Base-by-base conservation (phyloP, 164 flowering plant species). In the Akebia trifoliata region DNA sequence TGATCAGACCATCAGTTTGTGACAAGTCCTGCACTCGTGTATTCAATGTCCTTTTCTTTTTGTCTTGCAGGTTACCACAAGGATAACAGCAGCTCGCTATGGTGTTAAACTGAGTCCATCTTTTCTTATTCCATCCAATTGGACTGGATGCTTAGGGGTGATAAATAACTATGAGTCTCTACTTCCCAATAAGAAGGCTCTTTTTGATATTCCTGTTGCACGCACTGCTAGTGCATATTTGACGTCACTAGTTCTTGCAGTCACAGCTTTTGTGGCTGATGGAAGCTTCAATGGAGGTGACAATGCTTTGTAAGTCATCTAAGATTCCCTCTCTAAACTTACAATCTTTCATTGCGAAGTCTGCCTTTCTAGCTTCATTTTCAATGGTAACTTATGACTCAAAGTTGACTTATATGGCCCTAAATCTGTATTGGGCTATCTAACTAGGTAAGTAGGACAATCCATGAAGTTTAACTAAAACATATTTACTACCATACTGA, bases 251-350 rank as follows among this genome's bases (percentile, higher is more conserved):
- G 83, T 57, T 17, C 86, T 92, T 29, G 85, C 88, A 15, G 60
- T 87, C 60, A 62, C 90, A 56, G 98, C 98, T 59, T 92, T 92
- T 69, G 74, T 85, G 4, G 77, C 79, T 60, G 98, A 92, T 71
- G 98, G 98, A 10, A 87, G 96, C 76, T 89, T 92, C 44, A 92
- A 89, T 64, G 98, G 98, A 17, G 98, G 98, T 25, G 98, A 89
- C 61, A 92, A 92, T 79, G 98, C 98, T 57, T 39, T 89, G 96
- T 92, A 75, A 78, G 91, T 57, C 34, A 57, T 57, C 30, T 40
- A 8, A 21, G 4, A 18, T 34, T 28, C 11, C 31, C 37, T 34
- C 21, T 8, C 25, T 10, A 21, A 14, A 8, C 7, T 28, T 40
- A 29, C 2, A 20, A n/a, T 15, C 30, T 11, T 11, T 15, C 20